Base-by-base conservation (phyloP, 169 alveolate genomes). In the Prorocentrum cordatum region DNA sequence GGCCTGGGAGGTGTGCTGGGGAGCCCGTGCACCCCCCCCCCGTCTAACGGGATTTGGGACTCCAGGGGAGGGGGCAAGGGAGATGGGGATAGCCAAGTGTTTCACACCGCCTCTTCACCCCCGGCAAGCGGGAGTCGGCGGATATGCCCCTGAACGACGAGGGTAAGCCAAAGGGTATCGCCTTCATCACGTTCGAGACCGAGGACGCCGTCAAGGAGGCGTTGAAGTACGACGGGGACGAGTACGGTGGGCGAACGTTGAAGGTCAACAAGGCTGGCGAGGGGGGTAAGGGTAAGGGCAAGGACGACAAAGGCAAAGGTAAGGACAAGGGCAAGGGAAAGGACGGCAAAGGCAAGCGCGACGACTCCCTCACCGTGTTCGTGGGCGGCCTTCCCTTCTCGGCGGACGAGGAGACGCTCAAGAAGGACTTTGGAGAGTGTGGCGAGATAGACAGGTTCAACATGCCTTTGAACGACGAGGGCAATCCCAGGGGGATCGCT, bases 111-210 rank as follows among this genome's bases (percentile, higher is more conserved):
- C n/a, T n/a, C n/a, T n/a, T n/a, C n/a, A n/a, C n/a, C n/a, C n/a
- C n/a, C n/a, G n/a, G n/a, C n/a, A n/a, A n/a, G n/a, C n/a, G n/a
- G n/a, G n/a, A n/a, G n/a, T n/a, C n/a, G n/a, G n/a, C n/a, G n/a
- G n/a, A n/a, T n/a, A 66, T 77, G 73, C 88, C 88, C 26, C 54
- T 59, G 88, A 77, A 77, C 18, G 88, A 77, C 33, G 88, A 77
- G 45, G 88, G 88, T 47, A 59, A 45, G 88, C 88, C 88, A 14
- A 77, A 26, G 59, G 88, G 88, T 32, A 77, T 77, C 47, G 88
- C 88, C 47, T 77, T 77, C 45, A 66, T 77, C 47, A 58, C 72
- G n/a, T 77, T 35, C 88, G 71, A 58, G 75, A 77, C 39, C 31
- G 45, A 77, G 59, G 88, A n/a, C 54, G 88, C 75, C 47, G 88